Conservation (phyloP, 768 basidiomycete species). For the Tulasnella sp. region DNA sequence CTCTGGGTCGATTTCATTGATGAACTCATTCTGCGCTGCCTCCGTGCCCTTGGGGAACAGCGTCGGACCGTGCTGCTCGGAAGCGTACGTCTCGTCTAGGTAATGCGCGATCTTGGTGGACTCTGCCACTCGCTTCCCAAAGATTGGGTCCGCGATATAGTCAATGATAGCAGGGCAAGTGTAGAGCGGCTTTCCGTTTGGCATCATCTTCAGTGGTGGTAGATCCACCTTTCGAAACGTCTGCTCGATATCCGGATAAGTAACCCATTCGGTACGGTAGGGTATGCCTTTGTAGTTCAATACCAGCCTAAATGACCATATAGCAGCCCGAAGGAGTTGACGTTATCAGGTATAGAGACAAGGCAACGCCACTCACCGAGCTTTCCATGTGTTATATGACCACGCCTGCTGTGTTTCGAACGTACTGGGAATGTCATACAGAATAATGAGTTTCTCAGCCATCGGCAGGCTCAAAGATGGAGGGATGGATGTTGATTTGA, state of each 20-base stretch:
- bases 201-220: neutral
- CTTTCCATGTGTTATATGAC: no score
- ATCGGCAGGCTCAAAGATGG: no score
- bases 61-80: constrained; percentile 41
- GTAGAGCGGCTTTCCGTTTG: neutral
- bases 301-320: constrained; percentile 39
- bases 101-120: neutral
- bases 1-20: constrained; percentile 58
- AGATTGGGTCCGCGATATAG: neutral
- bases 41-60: constrained; percentile 60
- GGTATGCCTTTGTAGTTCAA: constrained; percentile 67
- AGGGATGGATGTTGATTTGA: no score
- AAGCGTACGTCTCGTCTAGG: neutral
- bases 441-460: no score
- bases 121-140: neutral
- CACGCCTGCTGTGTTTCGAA: no score
- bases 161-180: neutral
- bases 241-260: constrained; percentile 55
- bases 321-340: no score
- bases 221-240: constrained; percentile 29
- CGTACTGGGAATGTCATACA: no score
- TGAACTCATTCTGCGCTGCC: constrained; percentile 57
- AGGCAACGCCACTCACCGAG: no score
- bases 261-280: constrained; percentile 59
- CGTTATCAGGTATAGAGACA: no score